Percentiles rank a stretch among this genome's conserved stretches.
Evolutionary conservation across 2,329 filamentous ascomycete genomes (phyloP).

Genomic region (Reticulascus tulasneorum): DNA sequence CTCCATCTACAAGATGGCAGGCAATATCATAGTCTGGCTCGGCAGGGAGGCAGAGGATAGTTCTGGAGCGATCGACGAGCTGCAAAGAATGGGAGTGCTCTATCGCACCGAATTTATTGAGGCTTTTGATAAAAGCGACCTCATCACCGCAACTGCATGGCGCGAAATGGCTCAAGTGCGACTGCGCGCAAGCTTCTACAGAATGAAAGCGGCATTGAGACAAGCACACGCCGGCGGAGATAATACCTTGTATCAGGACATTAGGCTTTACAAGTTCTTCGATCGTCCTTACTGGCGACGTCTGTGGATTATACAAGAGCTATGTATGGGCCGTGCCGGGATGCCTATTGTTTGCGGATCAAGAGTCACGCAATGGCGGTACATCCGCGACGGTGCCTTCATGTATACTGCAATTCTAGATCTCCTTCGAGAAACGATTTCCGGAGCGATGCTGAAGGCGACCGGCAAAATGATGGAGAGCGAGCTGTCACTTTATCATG

Average conservation of each 20-base stretch:
- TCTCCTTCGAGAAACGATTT: not conserved
- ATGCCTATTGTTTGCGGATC: conserved; percentile 3
- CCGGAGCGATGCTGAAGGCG: not conserved
- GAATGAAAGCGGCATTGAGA: not conserved
- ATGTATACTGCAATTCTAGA: not conserved
- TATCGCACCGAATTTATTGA: conserved; percentile 4
- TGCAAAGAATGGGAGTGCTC: not conserved
- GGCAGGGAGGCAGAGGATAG: conserved; percentile 5
- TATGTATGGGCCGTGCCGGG: not conserved
- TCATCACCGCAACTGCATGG: not conserved
- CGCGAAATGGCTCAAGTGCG: not conserved
- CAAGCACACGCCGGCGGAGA: too few species aligned
- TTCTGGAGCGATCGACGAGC: not conserved
- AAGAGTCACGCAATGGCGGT: conserved; percentile 4
- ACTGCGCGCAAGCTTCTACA: not conserved
- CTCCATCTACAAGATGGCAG: conserved; percentile 18
- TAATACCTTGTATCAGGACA: not conserved
- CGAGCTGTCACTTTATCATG: conserved; percentile 1
- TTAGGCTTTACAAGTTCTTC: conserved; percentile 4
- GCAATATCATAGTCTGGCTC: conserved; percentile 19
- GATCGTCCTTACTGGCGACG: conserved; percentile 4
- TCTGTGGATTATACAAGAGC: conserved; percentile 7
- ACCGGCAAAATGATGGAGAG: not conserved
- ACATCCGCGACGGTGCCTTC: conserved; percentile 3
- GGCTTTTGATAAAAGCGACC: conserved; percentile 1